Conservation (phyloP, 2,329 filamentous ascomycete species). For the Colletotrichum sp. region DNA sequence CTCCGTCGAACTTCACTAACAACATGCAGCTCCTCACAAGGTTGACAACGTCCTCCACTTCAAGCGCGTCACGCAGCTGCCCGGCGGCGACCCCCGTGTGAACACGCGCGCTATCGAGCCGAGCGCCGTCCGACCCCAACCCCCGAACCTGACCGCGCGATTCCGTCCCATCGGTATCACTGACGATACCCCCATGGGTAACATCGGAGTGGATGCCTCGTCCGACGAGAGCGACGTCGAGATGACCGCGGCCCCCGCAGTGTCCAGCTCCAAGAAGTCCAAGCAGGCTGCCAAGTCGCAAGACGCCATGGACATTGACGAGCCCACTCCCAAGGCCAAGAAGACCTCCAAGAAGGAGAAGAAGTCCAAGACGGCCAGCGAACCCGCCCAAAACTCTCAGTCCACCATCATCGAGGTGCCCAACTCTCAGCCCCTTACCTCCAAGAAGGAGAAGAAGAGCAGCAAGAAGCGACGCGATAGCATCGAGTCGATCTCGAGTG, state of each 20-base stretch:
- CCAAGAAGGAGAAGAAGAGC: conserved; percentile 34
- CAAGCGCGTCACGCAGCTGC: conserved; percentile 64
- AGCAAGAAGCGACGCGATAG: conserved; percentile 35
- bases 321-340: conserved; percentile 21
- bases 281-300: conserved; percentile 33
- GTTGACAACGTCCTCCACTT: conserved; percentile 69
- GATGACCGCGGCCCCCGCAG: conserved; percentile 45
- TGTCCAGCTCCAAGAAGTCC: conserved; percentile 33
- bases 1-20: not conserved
- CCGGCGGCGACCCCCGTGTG: conserved; percentile 37
- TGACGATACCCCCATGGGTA: conserved; percentile 30
- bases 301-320: conserved; percentile 23
- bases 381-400: not conserved
- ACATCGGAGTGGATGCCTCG: conserved; percentile 43
- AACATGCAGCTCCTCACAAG: conserved; percentile 33
- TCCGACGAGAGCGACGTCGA: conserved; percentile 51
- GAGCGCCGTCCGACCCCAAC: conserved; percentile 64
- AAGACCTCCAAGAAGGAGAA: conserved; percentile 36
- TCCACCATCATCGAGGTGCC: conserved; percentile 8
- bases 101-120: conserved; percentile 48
- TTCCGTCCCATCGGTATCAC: conserved; percentile 69
- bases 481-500: conserved; percentile 18
- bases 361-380: conserved; percentile 25
- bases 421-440: conserved; percentile 23
- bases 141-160: conserved; percentile 69